These are phyloP conservation scores for Thymus quinquecostatus DNA, from an alignment of 257 asterid species.

Conservation along the genomic window DNA sequence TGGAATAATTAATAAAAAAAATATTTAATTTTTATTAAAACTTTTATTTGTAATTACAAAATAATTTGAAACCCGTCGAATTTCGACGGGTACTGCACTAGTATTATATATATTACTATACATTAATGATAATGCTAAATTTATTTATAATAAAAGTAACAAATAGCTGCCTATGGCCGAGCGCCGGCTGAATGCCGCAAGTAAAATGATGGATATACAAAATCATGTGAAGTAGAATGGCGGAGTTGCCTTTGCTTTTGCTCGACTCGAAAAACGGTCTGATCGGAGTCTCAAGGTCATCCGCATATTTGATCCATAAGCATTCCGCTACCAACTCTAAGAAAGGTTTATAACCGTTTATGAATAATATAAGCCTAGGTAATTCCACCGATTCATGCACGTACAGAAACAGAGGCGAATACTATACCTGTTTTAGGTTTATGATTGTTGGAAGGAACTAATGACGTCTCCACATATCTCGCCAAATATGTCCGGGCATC, in stretches of 20 bases:
- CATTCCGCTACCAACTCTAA: neutral
- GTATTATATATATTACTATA: neutral
- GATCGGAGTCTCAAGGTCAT: neutral
- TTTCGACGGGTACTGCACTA: too few relatives aligned
- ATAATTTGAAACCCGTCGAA: too few relatives aligned
- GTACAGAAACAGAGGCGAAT: neutral
- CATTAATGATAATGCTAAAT: neutral
- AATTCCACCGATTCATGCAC: neutral
- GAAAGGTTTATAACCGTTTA: neutral
- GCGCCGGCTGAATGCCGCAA: slow-evolving; percentile 9
- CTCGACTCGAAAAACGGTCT: neutral
- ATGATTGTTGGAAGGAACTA: slow-evolving; percentile 49
- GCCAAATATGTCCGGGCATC: slow-evolving; percentile 77
- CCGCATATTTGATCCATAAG: slow-evolving; percentile 1
- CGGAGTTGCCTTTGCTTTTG: slow-evolving; percentile 26
- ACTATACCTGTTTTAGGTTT: slow-evolving; percentile 42
- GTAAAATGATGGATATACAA: slow-evolving; percentile 30
- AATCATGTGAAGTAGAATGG: slow-evolving; percentile 18
- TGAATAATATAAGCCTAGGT: too few relatives aligned
- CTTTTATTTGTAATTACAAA: too few relatives aligned
- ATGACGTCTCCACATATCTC: slow-evolving; percentile 59
- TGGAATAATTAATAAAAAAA: too few relatives aligned
- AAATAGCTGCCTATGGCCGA: slow-evolving; percentile 29
- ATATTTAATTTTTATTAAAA: too few relatives aligned
- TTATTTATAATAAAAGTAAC: slow-evolving; percentile 34